Base-by-base conservation (phyloP, 495 filamentous ascomycete genomes). In the Podospora bellae-mahoneyi region DNA sequence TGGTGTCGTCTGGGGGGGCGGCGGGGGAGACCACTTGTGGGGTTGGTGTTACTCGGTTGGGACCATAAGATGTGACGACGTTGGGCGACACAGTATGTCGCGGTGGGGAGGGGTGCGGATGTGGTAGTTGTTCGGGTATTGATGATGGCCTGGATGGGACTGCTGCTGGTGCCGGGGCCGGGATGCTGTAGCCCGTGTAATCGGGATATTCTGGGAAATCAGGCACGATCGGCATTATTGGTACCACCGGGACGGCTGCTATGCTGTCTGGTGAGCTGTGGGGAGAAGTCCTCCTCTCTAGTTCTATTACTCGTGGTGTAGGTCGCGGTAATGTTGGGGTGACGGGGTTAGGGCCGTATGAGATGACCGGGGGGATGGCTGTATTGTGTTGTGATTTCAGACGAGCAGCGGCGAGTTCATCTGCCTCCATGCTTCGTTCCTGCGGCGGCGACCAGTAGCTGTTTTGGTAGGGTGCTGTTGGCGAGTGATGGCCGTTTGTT, bases 291-390 rank as follows among this genome's bases (percentile, higher is more conserved):
- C 68, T 63, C 44, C 67, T 69, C 18, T 66, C 32, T 56, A 67
- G 65, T n/a, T 73, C 23, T 44, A 74, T 69, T 3, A 57, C 64
- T 6, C 73, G 65, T 1, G 73, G 69, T 5, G 64, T 71, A 4
- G 66, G 34, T 5, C 74, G 76, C 2, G 71, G 75, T 1, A 77
- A 65, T 23, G 75, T 77, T 6, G 76, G 76, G 5, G 76, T 78
- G 60, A 77, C 76, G 3, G 73, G 76, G 62, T 78, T 78, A 18
- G 76, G 76, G 3, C 76, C 76, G 58, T 78, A 78, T 18, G 76
- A 78, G 7, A 72, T 67, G 26, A 73, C 68, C 5, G 64, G 67
- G 13, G 69, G 70, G 18, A 66, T 56, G 20, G 71, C 64, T 15
- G 72, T 59, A n/a, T 68, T 54, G 4, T 62, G 61, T 57, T 69